phyloP scores from a whole-genome alignment of 495 filamentous ascomycete genomes.

The Lasiosphaeria miniovina region DNA sequence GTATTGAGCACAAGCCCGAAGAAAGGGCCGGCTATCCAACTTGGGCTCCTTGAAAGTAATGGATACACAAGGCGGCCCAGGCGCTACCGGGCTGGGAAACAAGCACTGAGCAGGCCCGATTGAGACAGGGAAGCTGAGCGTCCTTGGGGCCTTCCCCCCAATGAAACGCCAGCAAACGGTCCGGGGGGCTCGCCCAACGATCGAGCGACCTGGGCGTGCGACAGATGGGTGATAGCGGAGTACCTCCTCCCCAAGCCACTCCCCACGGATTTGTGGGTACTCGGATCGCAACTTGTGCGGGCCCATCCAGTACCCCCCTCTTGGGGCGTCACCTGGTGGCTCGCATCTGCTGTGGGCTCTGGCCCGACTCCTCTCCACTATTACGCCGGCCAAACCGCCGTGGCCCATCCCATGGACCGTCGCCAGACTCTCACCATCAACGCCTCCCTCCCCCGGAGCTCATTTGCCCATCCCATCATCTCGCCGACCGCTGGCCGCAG shows the following conservation, averaged over 20 bases:
- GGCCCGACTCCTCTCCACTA: conserved; percentile 46
- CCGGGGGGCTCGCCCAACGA: conserved; percentile 3
- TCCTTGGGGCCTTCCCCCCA: conserved; percentile 18
- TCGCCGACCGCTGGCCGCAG: neutral
- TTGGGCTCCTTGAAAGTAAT: conserved; percentile 3
- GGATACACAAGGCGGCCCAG: conserved; percentile 11
- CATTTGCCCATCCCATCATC: conserved; percentile 9
- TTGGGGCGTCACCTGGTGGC: conserved; percentile 8
- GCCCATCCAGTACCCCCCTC: neutral
- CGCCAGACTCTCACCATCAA: conserved; percentile 11
- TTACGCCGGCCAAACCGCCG: conserved; percentile 56
- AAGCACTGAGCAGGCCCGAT: conserved; percentile 35
- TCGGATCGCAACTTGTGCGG: conserved; percentile 10
- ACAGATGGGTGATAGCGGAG: conserved; percentile 17
- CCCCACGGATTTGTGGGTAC: conserved; percentile 11
- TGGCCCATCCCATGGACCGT: conserved; percentile 29
- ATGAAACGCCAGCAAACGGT: conserved; percentile 28
- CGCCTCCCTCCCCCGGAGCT: conserved; percentile 7
- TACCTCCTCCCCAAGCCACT: conserved; percentile 16
- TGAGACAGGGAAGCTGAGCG: conserved; percentile 24
- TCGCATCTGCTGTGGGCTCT: conserved; percentile 24
- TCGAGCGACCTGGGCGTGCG: conserved; percentile 1
- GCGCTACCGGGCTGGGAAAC: conserved; percentile 16
- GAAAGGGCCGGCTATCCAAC: conserved; percentile 19
- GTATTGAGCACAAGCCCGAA: conserved; percentile 4